A percentile compares a stretch with the other conserved stretches of the same genome.
Evolutionary conservation across 2,329 filamentous ascomycete genomes (phyloP).

Genomic region (Nakataea oryzae): DNA sequence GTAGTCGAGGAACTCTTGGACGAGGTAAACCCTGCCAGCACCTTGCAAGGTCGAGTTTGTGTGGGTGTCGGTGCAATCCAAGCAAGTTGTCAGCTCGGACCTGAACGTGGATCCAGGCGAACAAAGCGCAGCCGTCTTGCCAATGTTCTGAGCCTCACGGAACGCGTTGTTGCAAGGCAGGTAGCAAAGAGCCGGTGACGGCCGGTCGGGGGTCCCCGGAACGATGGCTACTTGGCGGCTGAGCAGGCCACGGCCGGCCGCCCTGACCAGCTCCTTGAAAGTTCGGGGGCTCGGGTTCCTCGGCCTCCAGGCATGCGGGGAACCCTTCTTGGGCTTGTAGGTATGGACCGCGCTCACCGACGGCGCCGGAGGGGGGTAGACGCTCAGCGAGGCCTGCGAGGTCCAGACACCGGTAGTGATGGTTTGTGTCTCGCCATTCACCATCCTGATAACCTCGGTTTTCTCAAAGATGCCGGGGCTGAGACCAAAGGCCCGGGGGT

Average conservation of each 20-base stretch:
- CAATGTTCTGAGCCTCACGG: slow-evolving; percentile 32
- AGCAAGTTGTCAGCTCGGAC: slow-evolving; percentile 24
- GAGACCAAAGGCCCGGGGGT: slow-evolving; percentile 51
- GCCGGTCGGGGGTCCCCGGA: slow-evolving; percentile 12
- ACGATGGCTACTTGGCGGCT: slow-evolving; percentile 29
- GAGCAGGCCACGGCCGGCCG: slow-evolving; percentile 9
- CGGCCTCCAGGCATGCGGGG: background rate
- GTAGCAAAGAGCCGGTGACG: slow-evolving; percentile 35
- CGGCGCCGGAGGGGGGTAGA: slow-evolving; percentile 19
- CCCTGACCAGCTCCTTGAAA: background rate
- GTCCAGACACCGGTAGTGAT: slow-evolving; percentile 45
- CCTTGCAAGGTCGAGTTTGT: slow-evolving; percentile 15
- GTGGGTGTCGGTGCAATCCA: slow-evolving; percentile 25
- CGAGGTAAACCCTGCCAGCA: slow-evolving; percentile 21
- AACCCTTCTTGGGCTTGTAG: slow-evolving; percentile 9
- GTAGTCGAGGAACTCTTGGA: slow-evolving; percentile 30
- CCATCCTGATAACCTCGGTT: slow-evolving; percentile 23
- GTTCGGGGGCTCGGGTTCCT: background rate
- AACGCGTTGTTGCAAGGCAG: slow-evolving; percentile 38
- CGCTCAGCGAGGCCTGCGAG: slow-evolving; percentile 37
- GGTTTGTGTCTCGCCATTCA: slow-evolving; percentile 28
- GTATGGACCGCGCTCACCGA: slow-evolving; percentile 2
- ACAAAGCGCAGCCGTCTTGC: slow-evolving; percentile 39
- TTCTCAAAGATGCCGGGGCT: slow-evolving; percentile 50
- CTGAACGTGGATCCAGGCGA: slow-evolving; percentile 27